phyloP scores from a whole-genome alignment of 2,329 filamentous ascomycete genomes.

The Arachnomyces sp. region DNA sequence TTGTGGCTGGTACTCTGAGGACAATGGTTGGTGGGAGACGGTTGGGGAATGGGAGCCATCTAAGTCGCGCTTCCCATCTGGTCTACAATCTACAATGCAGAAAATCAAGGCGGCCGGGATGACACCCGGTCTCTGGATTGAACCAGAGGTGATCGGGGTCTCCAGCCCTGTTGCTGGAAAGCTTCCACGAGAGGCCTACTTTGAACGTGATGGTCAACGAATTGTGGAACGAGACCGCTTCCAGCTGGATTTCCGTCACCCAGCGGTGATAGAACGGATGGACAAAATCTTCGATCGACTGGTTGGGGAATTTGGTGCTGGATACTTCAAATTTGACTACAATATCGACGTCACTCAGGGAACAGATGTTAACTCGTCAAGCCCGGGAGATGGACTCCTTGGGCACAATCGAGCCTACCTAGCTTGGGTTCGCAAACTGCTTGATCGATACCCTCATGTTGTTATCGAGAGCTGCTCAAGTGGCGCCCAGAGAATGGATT shows the following conservation, averaged over 20 bases:
- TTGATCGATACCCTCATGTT: constrained; percentile 20
- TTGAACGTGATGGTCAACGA: constrained; percentile 23
- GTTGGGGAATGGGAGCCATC: constrained; percentile 30
- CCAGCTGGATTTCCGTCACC: constrained; percentile 29
- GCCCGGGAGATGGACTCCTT: constrained; percentile 20
- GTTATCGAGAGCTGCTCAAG: constrained; percentile 33
- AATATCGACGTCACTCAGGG: constrained; percentile 30
- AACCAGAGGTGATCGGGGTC: constrained; percentile 30
- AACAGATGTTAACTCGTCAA: constrained; percentile 20
- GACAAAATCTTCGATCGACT: constrained; percentile 18
- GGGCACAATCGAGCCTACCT: constrained; percentile 28
- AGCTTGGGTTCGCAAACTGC: constrained; percentile 21
- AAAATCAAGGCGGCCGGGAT: constrained; percentile 21
- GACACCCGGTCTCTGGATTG: constrained; percentile 27
- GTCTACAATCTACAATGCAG: constrained; percentile 19
- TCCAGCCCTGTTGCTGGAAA: constrained; percentile 18
- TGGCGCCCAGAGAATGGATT: constrained; percentile 30
- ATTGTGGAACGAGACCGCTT: constrained; percentile 26
- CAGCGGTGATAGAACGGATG: constrained; percentile 18
- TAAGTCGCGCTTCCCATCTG: constrained; percentile 24
- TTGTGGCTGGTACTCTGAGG: constrained; percentile 32
- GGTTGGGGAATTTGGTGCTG: constrained; percentile 20
- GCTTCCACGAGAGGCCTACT: constrained; percentile 27
- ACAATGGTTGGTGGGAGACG: constrained; percentile 30
- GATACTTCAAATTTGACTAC: constrained; percentile 34